Percentiles rank a stretch among this genome's conserved stretches.
Conservation (phyloP, 768 basidiomycete genomes). For the Pisolithus sp. region DNA sequence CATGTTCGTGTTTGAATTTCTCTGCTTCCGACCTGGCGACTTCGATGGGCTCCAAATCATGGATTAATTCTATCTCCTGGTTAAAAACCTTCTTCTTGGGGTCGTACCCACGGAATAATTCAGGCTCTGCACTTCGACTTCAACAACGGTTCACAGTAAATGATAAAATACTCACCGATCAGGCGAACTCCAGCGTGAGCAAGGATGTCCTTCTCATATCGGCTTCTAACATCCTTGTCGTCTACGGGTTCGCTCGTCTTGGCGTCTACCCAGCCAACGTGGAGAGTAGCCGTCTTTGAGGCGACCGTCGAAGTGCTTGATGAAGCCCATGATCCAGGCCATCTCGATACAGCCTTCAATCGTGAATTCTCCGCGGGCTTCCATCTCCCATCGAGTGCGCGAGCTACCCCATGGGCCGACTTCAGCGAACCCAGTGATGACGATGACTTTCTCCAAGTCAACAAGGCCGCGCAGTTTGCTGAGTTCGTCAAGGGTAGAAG, state of each 20-base stretch:
- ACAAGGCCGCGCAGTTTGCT: conserved; percentile 78
- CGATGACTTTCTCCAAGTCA: conserved; percentile 93
- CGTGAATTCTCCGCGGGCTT: conserved; percentile 93
- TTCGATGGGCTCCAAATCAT: conserved; percentile 95
- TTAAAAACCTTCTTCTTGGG: conserved; percentile 97
- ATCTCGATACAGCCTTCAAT: conserved; percentile 99
- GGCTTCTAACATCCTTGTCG: conserved; percentile 92
- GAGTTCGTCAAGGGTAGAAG: conserved; percentile 67
- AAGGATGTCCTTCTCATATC: conserved; percentile 92
- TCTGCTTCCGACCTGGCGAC: conserved; percentile 85
- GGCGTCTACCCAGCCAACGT: conserved; percentile 98
- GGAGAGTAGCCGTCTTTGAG: conserved; percentile 85
- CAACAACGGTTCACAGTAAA: conserved; percentile 8
- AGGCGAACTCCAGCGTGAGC: conserved; percentile 88
- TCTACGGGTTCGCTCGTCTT: conserved; percentile 92
- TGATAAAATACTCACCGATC: conserved; percentile 59
- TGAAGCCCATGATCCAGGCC: conserved; percentile 99
- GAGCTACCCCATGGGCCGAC: conserved; percentile 98
- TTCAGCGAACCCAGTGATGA: conserved; percentile 95
- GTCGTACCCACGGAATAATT: conserved; percentile 96
- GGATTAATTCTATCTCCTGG: conserved; percentile 93
- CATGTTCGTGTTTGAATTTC: conserved; percentile 95
- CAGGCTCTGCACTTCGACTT: conserved; percentile 62
- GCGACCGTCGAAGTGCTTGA: conserved; percentile 98
- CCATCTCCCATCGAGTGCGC: conserved; percentile 99